Evolutionary conservation across 1,139 yeast genomes (phyloP).

Genomic region (Suhomyces choctaworum): DNA sequence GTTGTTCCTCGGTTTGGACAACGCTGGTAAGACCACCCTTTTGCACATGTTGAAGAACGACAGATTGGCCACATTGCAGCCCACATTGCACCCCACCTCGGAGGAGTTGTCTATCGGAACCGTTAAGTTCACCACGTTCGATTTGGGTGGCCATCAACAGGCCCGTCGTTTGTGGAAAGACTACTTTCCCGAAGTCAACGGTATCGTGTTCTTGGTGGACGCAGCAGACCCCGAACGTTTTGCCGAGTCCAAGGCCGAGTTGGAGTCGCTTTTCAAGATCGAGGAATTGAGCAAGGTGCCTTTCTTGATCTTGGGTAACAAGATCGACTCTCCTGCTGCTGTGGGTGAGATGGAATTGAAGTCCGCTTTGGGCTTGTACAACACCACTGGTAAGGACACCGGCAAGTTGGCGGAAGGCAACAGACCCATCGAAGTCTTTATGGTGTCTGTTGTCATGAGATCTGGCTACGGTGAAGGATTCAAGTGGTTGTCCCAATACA

Average conservation of each 20-base stretch:
- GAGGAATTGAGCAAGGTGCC: slow-evolving; percentile 91
- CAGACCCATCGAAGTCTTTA: slow-evolving; percentile 93
- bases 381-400: slow-evolving; percentile 77
- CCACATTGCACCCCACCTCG: slow-evolving; percentile 97
- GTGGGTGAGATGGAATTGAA: slow-evolving; percentile 94
- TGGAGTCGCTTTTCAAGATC: slow-evolving; percentile 87
- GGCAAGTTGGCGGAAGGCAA: slow-evolving; percentile 70
- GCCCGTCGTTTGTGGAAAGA: slow-evolving; percentile 99
- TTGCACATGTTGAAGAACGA: slow-evolving; percentile 97
- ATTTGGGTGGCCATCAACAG: slow-evolving; percentile 96
- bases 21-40: slow-evolving; percentile 97
- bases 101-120: slow-evolving; percentile 97
- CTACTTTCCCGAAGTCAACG: slow-evolving; percentile 98
- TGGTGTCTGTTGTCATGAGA: slow-evolving; percentile 98
- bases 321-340: slow-evolving; percentile 91
- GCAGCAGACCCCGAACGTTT: slow-evolving; percentile 97
- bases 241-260: slow-evolving; percentile 90
- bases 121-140: slow-evolving; percentile 95
- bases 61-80: slow-evolving; percentile 95
- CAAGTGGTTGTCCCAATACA: slow-evolving; percentile 94
- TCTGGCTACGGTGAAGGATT: slow-evolving; percentile 95
- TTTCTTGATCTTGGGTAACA: slow-evolving; percentile 91
- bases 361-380: slow-evolving; percentile 81
- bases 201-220: slow-evolving; percentile 94
- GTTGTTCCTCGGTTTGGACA: slow-evolving; percentile 92